Base-by-base conservation (phyloP, 1,284 basidiomycete genomes). In the Pterulicium gracile region DNA sequence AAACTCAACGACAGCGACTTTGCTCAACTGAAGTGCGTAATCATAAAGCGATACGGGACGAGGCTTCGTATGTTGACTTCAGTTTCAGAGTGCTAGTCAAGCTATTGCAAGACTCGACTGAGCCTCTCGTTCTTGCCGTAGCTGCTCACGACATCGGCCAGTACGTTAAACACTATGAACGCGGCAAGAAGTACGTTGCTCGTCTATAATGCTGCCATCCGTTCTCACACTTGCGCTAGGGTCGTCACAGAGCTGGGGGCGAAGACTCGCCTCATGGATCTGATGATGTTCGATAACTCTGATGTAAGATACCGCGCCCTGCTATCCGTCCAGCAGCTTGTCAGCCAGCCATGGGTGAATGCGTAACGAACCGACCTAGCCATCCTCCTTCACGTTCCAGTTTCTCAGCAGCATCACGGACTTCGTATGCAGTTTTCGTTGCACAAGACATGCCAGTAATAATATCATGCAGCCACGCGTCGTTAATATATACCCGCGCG, bases 221-320 rank as follows among this genome's bases (percentile, higher is more conserved):
- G 20, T 42, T 3, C 49, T 35, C 24, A 32, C 12, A 27, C 50
- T 44, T 18, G 32, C 47, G 41, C 3, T 55, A 93, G 91, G 59
- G 69, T 81, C 19, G 74, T 96, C 42, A 80, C 84, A 23, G 83
- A 92, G 51, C 68, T 93, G 24, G 86, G 88, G 22, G 95, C 81
- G 10, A 98, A 98, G 68, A 81, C 79, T 4, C 76, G 83, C 19
- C 88, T 94, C 12, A 96, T 98, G 91, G 85, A 95, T 56, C 73
- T 98, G 48, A 94, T 98, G 88, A 79, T 81, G 3, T 88, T 96
- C 62, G 68, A 77, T 24, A 82, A 95, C 62, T 68, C 87, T 20
- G 87, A 98, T 58, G 92, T 98, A 47, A 80, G 91, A 55, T 98
- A 97, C 69, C 81, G 85, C 51, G 90, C 94, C 3, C 69, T 98